Conservation (phyloP, 2,329 filamentous ascomycete species). For the Colletotrichum agaves region DNA sequence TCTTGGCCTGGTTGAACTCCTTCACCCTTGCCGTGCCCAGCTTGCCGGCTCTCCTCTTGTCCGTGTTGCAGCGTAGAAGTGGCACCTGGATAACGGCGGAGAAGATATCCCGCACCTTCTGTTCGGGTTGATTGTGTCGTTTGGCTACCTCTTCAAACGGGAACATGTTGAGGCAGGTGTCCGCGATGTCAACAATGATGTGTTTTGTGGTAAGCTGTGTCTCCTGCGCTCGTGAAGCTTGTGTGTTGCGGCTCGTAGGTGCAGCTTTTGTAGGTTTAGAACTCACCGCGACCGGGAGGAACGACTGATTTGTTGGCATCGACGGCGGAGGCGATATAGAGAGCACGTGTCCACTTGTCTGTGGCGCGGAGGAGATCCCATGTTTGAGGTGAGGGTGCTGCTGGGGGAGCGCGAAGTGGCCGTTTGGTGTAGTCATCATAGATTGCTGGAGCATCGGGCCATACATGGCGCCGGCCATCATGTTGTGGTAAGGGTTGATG, state of each 20-base stretch:
- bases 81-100: constrained; percentile 60
- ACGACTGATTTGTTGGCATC: background rate
- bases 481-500: constrained; percentile 31
- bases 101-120: constrained; percentile 59
- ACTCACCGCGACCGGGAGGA: background rate
- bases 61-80: constrained; percentile 56
- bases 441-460: constrained; percentile 30
- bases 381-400: constrained; percentile 9
- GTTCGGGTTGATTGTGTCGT: constrained; percentile 54
- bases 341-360: constrained; percentile 8
- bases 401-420: constrained; percentile 17
- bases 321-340: constrained; percentile 6
- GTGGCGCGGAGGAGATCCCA: constrained; percentile 1
- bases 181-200: constrained; percentile 60
- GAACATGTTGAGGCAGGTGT: constrained; percentile 58
- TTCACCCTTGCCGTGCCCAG: constrained; percentile 54
- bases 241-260: background rate
- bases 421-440: constrained; percentile 5
- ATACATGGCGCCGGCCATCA: constrained; percentile 27
- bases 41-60: constrained; percentile 54
- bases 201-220: constrained; percentile 48
- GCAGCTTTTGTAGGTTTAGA: background rate
- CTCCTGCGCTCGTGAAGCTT: constrained; percentile 31
- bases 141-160: constrained; percentile 58
- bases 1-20: constrained; percentile 56